phyloP scores from a whole-genome alignment of 306 rosid species.

The Vigna nakashimae region DNA sequence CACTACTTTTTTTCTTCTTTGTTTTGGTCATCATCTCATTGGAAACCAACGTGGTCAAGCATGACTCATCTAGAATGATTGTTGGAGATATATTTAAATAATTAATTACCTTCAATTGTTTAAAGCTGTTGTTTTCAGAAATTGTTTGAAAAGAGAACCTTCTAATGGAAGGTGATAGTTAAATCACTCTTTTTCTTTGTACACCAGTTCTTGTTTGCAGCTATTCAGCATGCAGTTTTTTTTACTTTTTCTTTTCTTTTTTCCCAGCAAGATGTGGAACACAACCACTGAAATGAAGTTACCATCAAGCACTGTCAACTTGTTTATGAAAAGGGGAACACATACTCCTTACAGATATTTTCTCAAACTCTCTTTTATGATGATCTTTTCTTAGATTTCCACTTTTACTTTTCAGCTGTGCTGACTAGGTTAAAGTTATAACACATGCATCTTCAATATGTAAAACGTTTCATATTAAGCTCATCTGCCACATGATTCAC shows the following conservation, averaged over 20 bases:
- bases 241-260: conserved; percentile 14
- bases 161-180: not conserved
- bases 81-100: conserved; percentile 10
- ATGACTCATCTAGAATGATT: conserved; percentile 36
- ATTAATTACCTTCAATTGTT: not conserved
- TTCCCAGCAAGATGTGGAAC: conserved; percentile 30
- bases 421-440: conserved; percentile 34
- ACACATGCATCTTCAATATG: conserved; percentile 30
- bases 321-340: conserved; percentile 47
- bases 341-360: not conserved
- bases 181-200: not conserved
- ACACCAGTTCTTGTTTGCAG: not conserved
- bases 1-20: not conserved
- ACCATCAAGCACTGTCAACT: not conserved
- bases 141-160: not conserved
- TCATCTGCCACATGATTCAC: conserved; percentile 44
- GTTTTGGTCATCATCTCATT: conserved; percentile 6
- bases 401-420: conserved; percentile 3
- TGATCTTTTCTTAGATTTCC: conserved; percentile 29
- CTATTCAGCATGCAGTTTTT: not conserved
- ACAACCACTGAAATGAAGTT: conserved; percentile 29
- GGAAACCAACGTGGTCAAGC: conserved; percentile 22
- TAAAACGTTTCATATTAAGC: conserved; percentile 19
- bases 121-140: not conserved
- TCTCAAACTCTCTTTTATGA: conserved; percentile 28